phyloP scores from a whole-genome alignment of 257 asterid genomes.

The Scutellaria galericulata region DNA sequence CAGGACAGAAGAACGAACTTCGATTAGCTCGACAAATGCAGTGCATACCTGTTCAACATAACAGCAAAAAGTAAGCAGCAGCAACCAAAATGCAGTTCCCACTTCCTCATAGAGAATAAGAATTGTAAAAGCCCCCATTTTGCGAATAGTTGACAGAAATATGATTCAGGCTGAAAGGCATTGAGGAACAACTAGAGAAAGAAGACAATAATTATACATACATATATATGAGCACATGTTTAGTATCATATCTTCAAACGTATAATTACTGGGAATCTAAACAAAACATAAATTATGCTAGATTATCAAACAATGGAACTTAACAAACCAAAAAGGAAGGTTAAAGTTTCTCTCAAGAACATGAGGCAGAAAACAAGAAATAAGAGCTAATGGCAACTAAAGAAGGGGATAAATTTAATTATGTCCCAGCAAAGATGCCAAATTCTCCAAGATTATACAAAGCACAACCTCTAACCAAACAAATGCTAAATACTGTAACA shows the following conservation, averaged over 20 bases:
- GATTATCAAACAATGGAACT: constrained; percentile 13
- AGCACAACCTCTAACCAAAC: constrained; percentile 14
- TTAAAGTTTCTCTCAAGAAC: background rate
- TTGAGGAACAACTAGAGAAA: background rate
- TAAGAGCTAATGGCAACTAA: background rate
- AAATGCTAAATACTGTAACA: constrained; percentile 16
- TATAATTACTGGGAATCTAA: background rate
- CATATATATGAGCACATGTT: constrained; percentile 2
- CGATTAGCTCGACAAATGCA: constrained; percentile 95
- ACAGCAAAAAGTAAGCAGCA: constrained; percentile 32
- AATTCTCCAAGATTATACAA: background rate
- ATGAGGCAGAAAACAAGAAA: background rate
- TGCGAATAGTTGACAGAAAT: constrained; percentile 2
- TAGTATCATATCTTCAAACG: background rate
- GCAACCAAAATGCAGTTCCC: constrained; percentile 14
- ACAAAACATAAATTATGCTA: background rate
- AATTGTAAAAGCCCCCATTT: constrained; percentile 10
- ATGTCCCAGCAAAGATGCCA: background rate
- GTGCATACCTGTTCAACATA: constrained; percentile 75
- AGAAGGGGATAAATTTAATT: background rate
- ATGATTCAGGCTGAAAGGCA: constrained; percentile 1
- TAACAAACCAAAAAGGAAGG: background rate
- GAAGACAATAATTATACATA: background rate
- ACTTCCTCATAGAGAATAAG: background rate
- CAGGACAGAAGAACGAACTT: constrained; percentile 76